These are phyloP conservation scores for Fusarium udum DNA, from an alignment of 2,329 filamentous ascomycete genomes.

Conservation along the genomic window DNA sequence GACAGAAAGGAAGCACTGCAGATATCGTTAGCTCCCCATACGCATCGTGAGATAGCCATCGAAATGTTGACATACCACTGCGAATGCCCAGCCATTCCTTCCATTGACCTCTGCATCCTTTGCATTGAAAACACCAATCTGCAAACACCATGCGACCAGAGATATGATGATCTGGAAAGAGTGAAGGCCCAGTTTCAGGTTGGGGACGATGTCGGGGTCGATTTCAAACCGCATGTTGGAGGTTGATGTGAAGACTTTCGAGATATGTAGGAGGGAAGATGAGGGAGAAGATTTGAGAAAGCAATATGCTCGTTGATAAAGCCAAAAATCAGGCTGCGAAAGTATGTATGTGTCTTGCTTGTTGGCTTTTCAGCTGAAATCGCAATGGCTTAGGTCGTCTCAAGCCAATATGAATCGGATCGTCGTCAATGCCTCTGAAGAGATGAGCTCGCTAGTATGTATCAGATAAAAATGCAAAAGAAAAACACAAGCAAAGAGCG, in stretches of 20 bases:
- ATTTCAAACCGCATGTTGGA: constrained; percentile 60
- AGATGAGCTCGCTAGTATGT: neutral
- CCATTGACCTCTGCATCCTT: constrained; percentile 61
- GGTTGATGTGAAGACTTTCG: neutral
- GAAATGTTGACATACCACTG: constrained; percentile 59
- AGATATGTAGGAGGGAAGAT: neutral
- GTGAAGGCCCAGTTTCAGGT: constrained; percentile 67
- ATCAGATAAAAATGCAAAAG: constrained; percentile 1
- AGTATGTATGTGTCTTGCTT: constrained; percentile 18
- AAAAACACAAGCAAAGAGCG: constrained; percentile 23
- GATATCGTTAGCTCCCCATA: constrained; percentile 6
- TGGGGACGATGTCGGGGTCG: constrained; percentile 63
- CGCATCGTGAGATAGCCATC: too few species aligned
- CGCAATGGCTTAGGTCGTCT: constrained; percentile 26
- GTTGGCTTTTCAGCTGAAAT: constrained; percentile 33
- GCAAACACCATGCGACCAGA: constrained; percentile 66
- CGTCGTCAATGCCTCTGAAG: constrained; percentile 21
- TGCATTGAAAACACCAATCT: constrained; percentile 67
- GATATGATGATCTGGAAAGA: constrained; percentile 63
- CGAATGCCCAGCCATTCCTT: constrained; percentile 71
- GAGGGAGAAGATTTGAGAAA: neutral
- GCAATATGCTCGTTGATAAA: neutral
- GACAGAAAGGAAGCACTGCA: constrained; percentile 70
- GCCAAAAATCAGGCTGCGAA: constrained; percentile 3
- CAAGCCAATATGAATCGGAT: constrained; percentile 8